A percentile compares a stretch with the other conserved stretches of the same genome.
Evolutionary conservation across 2,329 filamentous ascomycete species (phyloP).

Genomic region (Aspergillus pseudoterreus): DNA sequence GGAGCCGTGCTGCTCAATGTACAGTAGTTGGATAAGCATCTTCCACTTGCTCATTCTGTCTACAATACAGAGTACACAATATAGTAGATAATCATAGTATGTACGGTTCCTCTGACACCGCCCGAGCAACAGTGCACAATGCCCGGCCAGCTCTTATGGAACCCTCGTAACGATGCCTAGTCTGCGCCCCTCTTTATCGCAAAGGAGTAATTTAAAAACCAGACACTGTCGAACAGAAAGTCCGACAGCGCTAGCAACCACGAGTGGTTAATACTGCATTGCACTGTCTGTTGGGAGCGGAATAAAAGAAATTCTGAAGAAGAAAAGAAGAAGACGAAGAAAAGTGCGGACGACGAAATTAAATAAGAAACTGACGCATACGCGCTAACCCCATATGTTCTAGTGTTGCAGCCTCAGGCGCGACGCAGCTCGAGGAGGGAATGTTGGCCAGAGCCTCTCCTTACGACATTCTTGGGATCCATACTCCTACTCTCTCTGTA

Average conservation of each 20-base stretch:
- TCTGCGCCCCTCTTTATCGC: constrained; percentile 62
- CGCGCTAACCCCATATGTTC: constrained; percentile 26
- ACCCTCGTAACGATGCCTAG: constrained; percentile 47
- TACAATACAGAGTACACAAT: constrained; percentile 6
- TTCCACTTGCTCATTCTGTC: background rate
- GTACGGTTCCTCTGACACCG: constrained; percentile 82
- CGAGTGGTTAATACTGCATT: constrained; percentile 58
- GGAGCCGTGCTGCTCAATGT: too few species aligned
- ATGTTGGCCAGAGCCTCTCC: background rate
- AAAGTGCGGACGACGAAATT: constrained; percentile 11
- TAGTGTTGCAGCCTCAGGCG: constrained; percentile 2
- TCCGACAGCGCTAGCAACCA: constrained; percentile 49
- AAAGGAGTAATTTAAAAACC: constrained; percentile 60
- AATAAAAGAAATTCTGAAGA: constrained; percentile 35
- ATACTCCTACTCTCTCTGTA: background rate
- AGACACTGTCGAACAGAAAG: constrained; percentile 65
- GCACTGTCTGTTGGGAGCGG: constrained; percentile 86
- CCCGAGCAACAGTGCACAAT: constrained; percentile 65
- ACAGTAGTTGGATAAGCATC: too few species aligned
- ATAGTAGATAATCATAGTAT: constrained; percentile 37
- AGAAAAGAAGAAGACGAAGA: constrained; percentile 29
- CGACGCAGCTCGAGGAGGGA: background rate
- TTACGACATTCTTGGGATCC: background rate
- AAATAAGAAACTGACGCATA: constrained; percentile 6
- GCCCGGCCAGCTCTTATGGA: constrained; percentile 72